phyloP scores from a whole-genome alignment of 2,329 filamentous ascomycete genomes.

The Penicillium brevicompactum region DNA sequence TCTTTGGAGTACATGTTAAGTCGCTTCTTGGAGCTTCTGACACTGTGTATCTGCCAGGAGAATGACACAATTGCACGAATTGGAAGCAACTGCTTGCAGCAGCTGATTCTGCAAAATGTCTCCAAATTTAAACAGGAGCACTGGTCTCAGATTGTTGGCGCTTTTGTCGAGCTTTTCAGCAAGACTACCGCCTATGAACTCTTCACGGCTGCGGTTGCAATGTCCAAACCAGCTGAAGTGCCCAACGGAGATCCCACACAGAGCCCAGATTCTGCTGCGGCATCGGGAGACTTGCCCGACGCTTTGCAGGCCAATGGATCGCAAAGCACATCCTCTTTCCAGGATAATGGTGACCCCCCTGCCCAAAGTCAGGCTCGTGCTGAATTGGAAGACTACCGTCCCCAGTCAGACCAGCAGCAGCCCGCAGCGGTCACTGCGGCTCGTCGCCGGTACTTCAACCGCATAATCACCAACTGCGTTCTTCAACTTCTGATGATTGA shows the following conservation, averaged over 20 bases:
- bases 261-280: conserved; percentile 23
- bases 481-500: conserved; percentile 98
- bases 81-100: conserved; percentile 95
- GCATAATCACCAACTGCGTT: conserved; percentile 98
- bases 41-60: conserved; percentile 96
- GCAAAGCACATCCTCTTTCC: conserved; percentile 31
- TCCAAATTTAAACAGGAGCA: conserved; percentile 84
- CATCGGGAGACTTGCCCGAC: conserved; percentile 25
- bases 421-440: conserved; percentile 91
- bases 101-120: conserved; percentile 94
- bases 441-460: conserved; percentile 94
- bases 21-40: conserved; percentile 90
- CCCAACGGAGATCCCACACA: conserved; percentile 28
- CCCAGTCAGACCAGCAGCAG: conserved; percentile 76
- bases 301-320: conserved; percentile 31
- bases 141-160: conserved; percentile 92
- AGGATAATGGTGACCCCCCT: conserved; percentile 38
- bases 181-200: conserved; percentile 92
- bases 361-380: conserved; percentile 38
- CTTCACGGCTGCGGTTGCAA: conserved; percentile 75
- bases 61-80: conserved; percentile 98
- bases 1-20: conserved; percentile 97
- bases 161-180: conserved; percentile 94
- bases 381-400: conserved; percentile 83
- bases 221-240: conserved; percentile 41